phyloP scores from a whole-genome alignment of 768 basidiomycete species.

The Lactarius trivialis region DNA sequence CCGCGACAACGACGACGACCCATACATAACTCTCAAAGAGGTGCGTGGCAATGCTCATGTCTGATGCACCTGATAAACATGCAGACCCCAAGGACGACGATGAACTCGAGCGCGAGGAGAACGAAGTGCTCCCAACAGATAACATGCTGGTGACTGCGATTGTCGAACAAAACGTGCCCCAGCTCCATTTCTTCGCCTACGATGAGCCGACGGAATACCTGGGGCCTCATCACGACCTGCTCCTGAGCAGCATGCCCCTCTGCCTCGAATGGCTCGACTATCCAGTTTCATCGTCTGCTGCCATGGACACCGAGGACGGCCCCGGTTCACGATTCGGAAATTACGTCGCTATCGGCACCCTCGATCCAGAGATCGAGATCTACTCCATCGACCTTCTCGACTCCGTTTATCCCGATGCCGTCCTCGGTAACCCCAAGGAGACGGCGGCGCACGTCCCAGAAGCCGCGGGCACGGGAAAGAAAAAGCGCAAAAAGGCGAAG shows the following conservation, averaged over 20 bases:
- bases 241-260: slow-evolving; percentile 95
- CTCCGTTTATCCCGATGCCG: slow-evolving; percentile 85
- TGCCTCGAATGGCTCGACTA: slow-evolving; percentile 99
- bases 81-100: slow-evolving; percentile 47
- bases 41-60: slow-evolving; percentile 37
- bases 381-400: slow-evolving; percentile 95
- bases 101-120: slow-evolving; percentile 81
- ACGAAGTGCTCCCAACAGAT: slow-evolving; percentile 84
- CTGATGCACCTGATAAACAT: slow-evolving; percentile 2
- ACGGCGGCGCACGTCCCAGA: slow-evolving; percentile 72
- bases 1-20: slow-evolving; percentile 87
- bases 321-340: slow-evolving; percentile 51
- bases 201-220: slow-evolving; percentile 88
- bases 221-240: slow-evolving; percentile 95
- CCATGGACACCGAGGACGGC: slow-evolving; percentile 24
- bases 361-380: slow-evolving; percentile 98
- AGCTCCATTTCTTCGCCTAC: slow-evolving; percentile 93
- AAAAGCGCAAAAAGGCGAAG: slow-evolving; percentile 86
- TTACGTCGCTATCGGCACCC: slow-evolving; percentile 93
- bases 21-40: slow-evolving; percentile 94
- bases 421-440: slow-evolving; percentile 85
- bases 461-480: slow-evolving; percentile 89
- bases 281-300: slow-evolving; percentile 51
- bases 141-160: slow-evolving; percentile 89
- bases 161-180: slow-evolving; percentile 95